Evolutionary conservation across 1,284 basidiomycete species (phyloP).

Genomic region (Marasmius sp.): DNA sequence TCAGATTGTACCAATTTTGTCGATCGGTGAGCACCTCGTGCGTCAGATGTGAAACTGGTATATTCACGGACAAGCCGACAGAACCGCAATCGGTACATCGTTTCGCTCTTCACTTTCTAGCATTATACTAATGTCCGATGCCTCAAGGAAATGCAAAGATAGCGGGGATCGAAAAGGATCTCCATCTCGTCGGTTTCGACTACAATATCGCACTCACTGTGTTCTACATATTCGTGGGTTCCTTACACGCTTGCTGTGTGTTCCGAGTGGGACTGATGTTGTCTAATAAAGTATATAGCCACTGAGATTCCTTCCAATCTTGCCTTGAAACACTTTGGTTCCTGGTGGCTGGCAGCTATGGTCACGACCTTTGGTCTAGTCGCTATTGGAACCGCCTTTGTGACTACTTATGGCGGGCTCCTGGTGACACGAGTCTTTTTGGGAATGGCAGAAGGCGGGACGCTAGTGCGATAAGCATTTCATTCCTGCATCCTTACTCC

Average conservation of each 20-base stretch:
- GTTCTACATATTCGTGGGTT: constrained; percentile 38
- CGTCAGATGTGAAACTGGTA: neutral
- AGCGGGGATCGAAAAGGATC: constrained; percentile 44
- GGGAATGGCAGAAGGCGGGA: constrained; percentile 49
- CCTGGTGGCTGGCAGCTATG: constrained; percentile 38
- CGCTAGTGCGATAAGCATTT: constrained; percentile 31
- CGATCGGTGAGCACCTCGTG: constrained; percentile 26
- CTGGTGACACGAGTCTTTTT: constrained; percentile 46
- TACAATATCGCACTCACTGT: constrained; percentile 42
- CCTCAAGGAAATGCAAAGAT: constrained; percentile 42
- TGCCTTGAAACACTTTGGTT: constrained; percentile 40
- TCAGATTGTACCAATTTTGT: constrained; percentile 42
- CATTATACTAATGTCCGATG: neutral
- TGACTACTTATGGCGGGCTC: constrained; percentile 38
- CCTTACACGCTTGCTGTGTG: constrained; percentile 35
- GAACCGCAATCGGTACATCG: constrained; percentile 26
- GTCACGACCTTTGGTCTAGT: constrained; percentile 38
- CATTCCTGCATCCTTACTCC: neutral
- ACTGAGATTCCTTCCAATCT: constrained; percentile 46
- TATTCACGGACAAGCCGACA: neutral
- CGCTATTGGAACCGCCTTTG: constrained; percentile 45
- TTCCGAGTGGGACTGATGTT: constrained; percentile 24
- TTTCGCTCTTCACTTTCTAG: neutral
- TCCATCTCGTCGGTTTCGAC: constrained; percentile 42
- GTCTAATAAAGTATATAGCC: constrained; percentile 33